Percentiles rank a stretch among this genome's conserved stretches.
phyloP scores from a whole-genome alignment of 768 basidiomycete species.

The Tricholoma hemisulphureum region DNA sequence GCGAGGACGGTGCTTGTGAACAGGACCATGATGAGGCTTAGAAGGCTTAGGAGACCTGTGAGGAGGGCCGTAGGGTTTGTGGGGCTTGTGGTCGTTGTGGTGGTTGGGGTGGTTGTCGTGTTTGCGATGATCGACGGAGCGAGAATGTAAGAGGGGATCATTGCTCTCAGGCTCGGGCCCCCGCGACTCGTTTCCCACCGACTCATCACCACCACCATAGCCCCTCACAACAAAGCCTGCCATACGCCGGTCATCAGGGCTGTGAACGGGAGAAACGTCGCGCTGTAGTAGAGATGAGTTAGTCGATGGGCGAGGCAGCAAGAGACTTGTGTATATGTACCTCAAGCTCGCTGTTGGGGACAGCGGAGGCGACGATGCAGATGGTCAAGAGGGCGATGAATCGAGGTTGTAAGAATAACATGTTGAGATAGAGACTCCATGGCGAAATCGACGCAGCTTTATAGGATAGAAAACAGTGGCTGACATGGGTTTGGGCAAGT shows the following conservation, averaged over 20 bases:
- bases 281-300: neutral
- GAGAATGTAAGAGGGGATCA: too few species aligned
- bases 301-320: neutral
- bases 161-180: neutral
- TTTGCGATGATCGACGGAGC: neutral
- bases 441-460: neutral
- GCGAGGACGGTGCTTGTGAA: neutral
- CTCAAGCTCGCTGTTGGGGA: neutral
- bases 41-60: too few species aligned
- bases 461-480: neutral
- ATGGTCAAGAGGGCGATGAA: conserved; percentile 7
- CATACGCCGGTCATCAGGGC: neutral
- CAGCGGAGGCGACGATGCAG: neutral
- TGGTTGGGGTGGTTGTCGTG: neutral
- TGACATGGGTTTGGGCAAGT: neutral
- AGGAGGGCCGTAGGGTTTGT: too few species aligned
- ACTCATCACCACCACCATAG: neutral
- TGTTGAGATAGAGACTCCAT: neutral
- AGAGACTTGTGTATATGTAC: neutral
- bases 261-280: neutral
- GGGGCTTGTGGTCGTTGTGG: neutral
- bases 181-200: too few species aligned
- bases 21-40: neutral
- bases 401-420: conserved; percentile 4
- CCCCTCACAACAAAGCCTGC: neutral